Conservation (phyloP, 75 land plant species). For the Cupressus sempervirens region DNA sequence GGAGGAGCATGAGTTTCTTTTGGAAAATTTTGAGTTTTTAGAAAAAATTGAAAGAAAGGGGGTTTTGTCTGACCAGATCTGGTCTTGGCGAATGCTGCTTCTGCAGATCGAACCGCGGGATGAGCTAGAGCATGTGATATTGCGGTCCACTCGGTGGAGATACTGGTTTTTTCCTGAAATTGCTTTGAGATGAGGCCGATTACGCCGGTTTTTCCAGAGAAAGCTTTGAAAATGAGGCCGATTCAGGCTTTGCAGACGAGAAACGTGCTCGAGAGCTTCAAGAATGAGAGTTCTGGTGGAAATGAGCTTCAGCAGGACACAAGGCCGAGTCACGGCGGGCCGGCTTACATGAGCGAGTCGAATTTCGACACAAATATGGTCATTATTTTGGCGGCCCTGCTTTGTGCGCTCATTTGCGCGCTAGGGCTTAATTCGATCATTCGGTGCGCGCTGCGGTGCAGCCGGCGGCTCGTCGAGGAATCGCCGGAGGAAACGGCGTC, state of each 20-base stretch:
- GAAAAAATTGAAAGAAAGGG: background rate
- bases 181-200: too few relatives aligned
- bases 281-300: background rate
- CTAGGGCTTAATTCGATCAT: constrained; percentile 53
- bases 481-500: background rate
- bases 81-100: constrained; percentile 1
- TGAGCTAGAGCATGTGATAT: background rate
- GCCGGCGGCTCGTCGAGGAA: background rate
- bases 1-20: too few relatives aligned
- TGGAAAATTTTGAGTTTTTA: too few relatives aligned
- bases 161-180: background rate
- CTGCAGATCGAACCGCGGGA: background rate
- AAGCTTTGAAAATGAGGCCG: background rate
- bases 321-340: background rate
- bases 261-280: background rate
- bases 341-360: constrained; percentile 8
- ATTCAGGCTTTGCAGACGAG: background rate
- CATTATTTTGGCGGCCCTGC: constrained; percentile 53
- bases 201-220: too few relatives aligned
- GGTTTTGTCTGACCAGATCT: background rate
- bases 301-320: background rate
- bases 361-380: constrained; percentile 67
- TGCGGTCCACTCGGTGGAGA: background rate
- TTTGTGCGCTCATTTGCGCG: constrained; percentile 54
- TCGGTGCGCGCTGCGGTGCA: constrained; percentile 36